phyloP scores from a whole-genome alignment of 495 filamentous ascomycete species.

The Penicillium herquei region DNA sequence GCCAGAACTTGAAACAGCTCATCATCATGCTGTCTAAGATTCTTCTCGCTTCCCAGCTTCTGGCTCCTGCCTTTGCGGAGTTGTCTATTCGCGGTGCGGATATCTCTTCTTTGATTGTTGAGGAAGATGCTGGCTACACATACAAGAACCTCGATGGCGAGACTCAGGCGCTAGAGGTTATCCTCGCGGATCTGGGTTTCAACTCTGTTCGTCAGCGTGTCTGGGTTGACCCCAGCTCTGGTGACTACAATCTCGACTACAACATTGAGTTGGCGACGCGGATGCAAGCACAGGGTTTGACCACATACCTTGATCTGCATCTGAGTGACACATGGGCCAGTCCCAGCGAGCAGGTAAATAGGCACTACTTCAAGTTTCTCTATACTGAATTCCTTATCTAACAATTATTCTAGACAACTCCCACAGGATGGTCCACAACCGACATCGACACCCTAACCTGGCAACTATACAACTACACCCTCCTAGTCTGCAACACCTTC shows the following conservation, averaged over 20 bases:
- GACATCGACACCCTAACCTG: constrained; percentile 56
- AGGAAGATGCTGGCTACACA: constrained; percentile 57
- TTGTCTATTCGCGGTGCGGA: constrained; percentile 68
- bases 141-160: constrained; percentile 59
- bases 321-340: constrained; percentile 66
- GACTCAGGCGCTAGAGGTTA: constrained; percentile 57
- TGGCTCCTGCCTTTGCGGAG: constrained; percentile 34
- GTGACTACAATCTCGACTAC: constrained; percentile 67
- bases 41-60: constrained; percentile 22
- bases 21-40: constrained; percentile 19
- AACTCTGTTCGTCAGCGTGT: constrained; percentile 71
- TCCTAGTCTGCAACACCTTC: constrained; percentile 59
- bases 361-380: not conserved
- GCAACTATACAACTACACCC: constrained; percentile 66
- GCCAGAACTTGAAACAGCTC: not conserved
- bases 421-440: constrained; percentile 58
- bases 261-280: constrained; percentile 64
- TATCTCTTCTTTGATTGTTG: constrained; percentile 67
- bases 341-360: constrained; percentile 41
- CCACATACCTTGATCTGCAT: constrained; percentile 69
- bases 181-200: constrained; percentile 61
- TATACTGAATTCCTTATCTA: not conserved
- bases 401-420: constrained; percentile 39
- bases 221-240: constrained; percentile 68
- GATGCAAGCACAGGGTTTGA: constrained; percentile 61